Evolutionary conservation across 1,284 basidiomycete genomes (phyloP).

Genomic region (Mycena citricolor): DNA sequence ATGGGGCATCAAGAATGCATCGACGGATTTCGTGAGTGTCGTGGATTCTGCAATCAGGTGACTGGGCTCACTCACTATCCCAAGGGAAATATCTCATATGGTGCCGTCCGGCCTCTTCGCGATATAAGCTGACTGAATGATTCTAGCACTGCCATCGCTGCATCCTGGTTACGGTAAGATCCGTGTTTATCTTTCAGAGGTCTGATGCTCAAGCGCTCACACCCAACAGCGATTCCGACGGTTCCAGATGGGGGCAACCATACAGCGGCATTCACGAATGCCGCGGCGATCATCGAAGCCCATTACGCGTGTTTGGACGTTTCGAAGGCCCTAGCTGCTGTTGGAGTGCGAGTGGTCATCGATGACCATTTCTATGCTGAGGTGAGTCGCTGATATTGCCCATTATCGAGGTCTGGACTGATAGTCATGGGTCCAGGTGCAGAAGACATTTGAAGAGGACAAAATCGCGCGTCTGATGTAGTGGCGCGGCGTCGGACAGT

Average conservation of each 20-base stretch:
- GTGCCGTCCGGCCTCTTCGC: slow-evolving; percentile 32
- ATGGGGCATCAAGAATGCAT: slow-evolving; percentile 59
- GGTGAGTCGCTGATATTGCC: slow-evolving; percentile 30
- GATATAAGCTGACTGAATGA: background rate
- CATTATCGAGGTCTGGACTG: background rate
- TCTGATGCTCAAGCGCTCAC: slow-evolving; percentile 1
- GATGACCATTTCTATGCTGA: slow-evolving; percentile 48
- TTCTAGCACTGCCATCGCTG: slow-evolving; percentile 43
- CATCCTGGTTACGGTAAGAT: slow-evolving; percentile 49
- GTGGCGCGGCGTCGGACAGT: background rate
- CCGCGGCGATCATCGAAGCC: slow-evolving; percentile 53
- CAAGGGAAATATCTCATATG: slow-evolving; percentile 64
- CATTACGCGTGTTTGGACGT: slow-evolving; percentile 57
- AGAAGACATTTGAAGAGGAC: slow-evolving; percentile 39
- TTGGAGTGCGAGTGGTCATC: slow-evolving; percentile 54
- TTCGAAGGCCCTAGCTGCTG: slow-evolving; percentile 58
- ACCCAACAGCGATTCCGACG: slow-evolving; percentile 50
- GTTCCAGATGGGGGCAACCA: slow-evolving; percentile 62
- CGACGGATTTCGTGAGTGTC: slow-evolving; percentile 68
- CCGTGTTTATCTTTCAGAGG: too few relatives aligned
- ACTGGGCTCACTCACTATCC: background rate
- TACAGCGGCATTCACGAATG: slow-evolving; percentile 54
- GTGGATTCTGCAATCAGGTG: background rate
- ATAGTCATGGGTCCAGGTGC: slow-evolving; percentile 30
- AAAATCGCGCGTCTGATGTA: slow-evolving; percentile 20